Evolutionary conservation across 1,284 basidiomycete species (phyloP).

Genomic region (Pascua sp.): DNA sequence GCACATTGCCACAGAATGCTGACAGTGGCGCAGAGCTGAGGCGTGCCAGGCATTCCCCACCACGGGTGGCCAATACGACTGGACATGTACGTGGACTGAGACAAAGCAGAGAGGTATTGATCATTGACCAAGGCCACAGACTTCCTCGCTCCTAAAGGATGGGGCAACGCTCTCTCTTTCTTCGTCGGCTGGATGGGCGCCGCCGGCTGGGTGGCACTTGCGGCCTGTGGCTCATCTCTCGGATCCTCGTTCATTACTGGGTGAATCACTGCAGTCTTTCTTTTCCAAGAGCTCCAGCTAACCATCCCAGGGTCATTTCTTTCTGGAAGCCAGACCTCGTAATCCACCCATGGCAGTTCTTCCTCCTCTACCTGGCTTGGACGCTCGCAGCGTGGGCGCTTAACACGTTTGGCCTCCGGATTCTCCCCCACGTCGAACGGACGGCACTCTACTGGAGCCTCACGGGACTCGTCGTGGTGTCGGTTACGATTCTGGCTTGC

Average conservation of each 20-base stretch:
- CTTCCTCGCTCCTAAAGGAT: conserved; percentile 13
- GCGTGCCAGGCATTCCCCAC: conserved; percentile 16
- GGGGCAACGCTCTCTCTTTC: not conserved
- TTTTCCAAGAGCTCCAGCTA: conserved; percentile 6
- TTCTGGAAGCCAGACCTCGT: conserved; percentile 18
- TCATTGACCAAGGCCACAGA: not conserved
- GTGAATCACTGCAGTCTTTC: conserved; percentile 4
- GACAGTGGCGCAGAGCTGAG: conserved; percentile 6
- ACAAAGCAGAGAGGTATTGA: not conserved
- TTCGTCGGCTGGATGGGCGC: conserved; percentile 5
- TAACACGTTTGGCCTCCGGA: conserved; percentile 11
- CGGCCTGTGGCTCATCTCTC: conserved; percentile 32
- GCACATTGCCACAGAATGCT: not conserved
- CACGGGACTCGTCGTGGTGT: conserved; percentile 42
- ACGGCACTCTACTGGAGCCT: conserved; percentile 30
- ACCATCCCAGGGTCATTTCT: conserved; percentile 31
- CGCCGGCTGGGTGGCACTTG: conserved; percentile 46
- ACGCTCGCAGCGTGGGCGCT: conserved; percentile 4
- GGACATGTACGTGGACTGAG: conserved; percentile 10
- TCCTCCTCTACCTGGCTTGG: conserved; percentile 11
- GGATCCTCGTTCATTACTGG: conserved; percentile 32
- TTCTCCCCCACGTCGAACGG: conserved; percentile 9
- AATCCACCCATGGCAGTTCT: not conserved
- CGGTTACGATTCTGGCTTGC: conserved; percentile 21
- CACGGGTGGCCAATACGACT: conserved; percentile 45